These are phyloP conservation scores for Aspergillus ustus DNA, from an alignment of 2,329 filamentous ascomycete species.

Conservation along the genomic window DNA sequence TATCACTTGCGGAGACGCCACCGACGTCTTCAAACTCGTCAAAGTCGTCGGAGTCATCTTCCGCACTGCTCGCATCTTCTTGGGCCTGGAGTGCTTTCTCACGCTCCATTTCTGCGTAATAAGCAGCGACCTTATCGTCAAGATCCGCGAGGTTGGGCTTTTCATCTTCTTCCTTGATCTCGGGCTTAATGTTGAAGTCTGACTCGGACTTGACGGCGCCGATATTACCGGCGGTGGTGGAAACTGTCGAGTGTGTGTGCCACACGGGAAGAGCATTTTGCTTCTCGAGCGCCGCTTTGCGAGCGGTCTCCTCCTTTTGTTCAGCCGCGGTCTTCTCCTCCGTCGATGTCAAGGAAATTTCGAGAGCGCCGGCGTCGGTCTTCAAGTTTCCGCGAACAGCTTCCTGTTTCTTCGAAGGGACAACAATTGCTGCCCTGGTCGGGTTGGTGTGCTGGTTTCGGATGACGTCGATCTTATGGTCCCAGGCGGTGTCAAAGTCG, in stretches of 20 bases:
- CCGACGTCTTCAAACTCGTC: slow-evolving; percentile 53
- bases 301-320: slow-evolving; percentile 51
- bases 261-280: slow-evolving; percentile 58
- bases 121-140: slow-evolving; percentile 53
- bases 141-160: slow-evolving; percentile 48
- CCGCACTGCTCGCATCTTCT: slow-evolving; percentile 46
- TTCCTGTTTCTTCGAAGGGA: slow-evolving; percentile 44
- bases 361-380: slow-evolving; percentile 50
- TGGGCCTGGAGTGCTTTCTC: slow-evolving; percentile 48
- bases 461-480: slow-evolving; percentile 52
- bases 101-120: slow-evolving; percentile 52
- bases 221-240: slow-evolving; percentile 31
- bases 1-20: slow-evolving; percentile 42
- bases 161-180: slow-evolving; percentile 49
- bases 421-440: slow-evolving; percentile 45
- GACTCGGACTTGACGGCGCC: slow-evolving; percentile 36
- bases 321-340: slow-evolving; percentile 56
- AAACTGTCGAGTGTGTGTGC: slow-evolving; percentile 57
- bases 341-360: slow-evolving; percentile 54
- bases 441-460: slow-evolving; percentile 50
- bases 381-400: slow-evolving; percentile 48
- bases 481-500: slow-evolving; percentile 55
- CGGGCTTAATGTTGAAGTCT: slow-evolving; percentile 42
- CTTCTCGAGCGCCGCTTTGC: slow-evolving; percentile 54
- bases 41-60: slow-evolving; percentile 46